Evolutionary conservation across 2,329 filamentous ascomycete genomes (phyloP).

Genomic region (Colletotrichum orchidophilum): DNA sequence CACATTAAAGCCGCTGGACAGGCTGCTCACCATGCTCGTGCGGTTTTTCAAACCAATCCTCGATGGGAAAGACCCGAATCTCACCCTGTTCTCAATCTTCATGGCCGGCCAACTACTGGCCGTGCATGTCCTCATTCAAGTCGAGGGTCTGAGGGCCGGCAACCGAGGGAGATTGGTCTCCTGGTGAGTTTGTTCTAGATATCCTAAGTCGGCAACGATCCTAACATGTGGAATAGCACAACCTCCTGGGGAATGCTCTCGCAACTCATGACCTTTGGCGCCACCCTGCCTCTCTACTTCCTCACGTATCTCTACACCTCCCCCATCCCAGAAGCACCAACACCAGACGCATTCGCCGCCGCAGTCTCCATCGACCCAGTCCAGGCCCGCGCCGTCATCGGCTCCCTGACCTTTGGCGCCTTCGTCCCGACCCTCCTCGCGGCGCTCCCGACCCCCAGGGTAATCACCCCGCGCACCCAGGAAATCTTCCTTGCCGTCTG

Average conservation of each 20-base stretch:
- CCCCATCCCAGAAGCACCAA: conserved; percentile 21
- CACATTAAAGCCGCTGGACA: conserved; percentile 34
- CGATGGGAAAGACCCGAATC: conserved; percentile 19
- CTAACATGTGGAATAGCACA: conserved; percentile 20
- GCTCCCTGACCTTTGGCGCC: conserved; percentile 34
- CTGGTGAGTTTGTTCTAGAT: conserved; percentile 21
- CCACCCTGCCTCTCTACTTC: conserved; percentile 38
- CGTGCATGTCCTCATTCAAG: conserved; percentile 33
- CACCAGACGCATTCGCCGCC: background rate
- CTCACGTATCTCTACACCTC: conserved; percentile 37
- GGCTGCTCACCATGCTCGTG: conserved; percentile 32
- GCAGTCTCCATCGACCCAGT: conserved; percentile 33
- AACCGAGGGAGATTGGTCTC: conserved; percentile 35
- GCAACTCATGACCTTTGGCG: conserved; percentile 37
- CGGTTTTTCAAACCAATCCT: conserved; percentile 34
- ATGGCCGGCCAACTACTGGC: conserved; percentile 36
- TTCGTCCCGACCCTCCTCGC: conserved; percentile 34
- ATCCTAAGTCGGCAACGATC: too few relatives aligned
- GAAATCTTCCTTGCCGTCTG: conserved; percentile 36
- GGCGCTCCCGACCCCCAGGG: conserved; percentile 30
- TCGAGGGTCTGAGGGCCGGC: conserved; percentile 35
- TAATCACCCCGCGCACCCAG: conserved; percentile 31
- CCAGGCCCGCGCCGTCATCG: conserved; percentile 12
- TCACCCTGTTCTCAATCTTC: conserved; percentile 36
- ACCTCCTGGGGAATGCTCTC: conserved; percentile 36